phyloP scores from a whole-genome alignment of 805 yeast genomes.

The Sugiyamaella marilandica region DNA sequence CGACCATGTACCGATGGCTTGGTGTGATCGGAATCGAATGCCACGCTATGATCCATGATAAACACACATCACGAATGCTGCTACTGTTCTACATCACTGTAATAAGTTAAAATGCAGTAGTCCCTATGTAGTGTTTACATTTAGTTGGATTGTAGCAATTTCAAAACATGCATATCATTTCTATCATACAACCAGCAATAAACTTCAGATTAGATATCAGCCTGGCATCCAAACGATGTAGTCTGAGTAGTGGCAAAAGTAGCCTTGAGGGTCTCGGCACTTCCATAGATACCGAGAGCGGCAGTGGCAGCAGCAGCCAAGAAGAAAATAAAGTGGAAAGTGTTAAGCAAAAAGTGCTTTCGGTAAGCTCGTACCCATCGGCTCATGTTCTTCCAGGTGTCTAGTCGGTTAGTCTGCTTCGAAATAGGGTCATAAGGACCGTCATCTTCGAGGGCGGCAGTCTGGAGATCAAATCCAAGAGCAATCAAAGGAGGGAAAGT shows the following conservation, averaged over 20 bases:
- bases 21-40: too few species aligned
- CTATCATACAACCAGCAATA: neutral
- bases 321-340: slow-evolving; percentile 25
- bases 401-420: slow-evolving; percentile 22
- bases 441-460: slow-evolving; percentile 31
- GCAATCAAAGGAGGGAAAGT: slow-evolving; percentile 37
- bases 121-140: too few species aligned
- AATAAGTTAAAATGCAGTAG: too few species aligned
- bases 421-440: slow-evolving; percentile 23
- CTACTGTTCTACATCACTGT: too few species aligned
- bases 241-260: slow-evolving; percentile 15
- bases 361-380: slow-evolving; percentile 35
- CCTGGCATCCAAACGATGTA: slow-evolving; percentile 21
- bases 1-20: too few species aligned
- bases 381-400: slow-evolving; percentile 31
- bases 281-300: slow-evolving; percentile 30
- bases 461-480: slow-evolving; percentile 25
- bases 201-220: slow-evolving; percentile 2
- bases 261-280: slow-evolving; percentile 17
- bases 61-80: too few species aligned
- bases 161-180: neutral
- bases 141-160: neutral
- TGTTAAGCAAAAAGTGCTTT: slow-evolving; percentile 24
- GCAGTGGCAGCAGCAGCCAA: slow-evolving; percentile 32
- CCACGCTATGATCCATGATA: too few species aligned